A percentile compares a stretch with the other conserved stretches of the same genome.
phyloP scores from a whole-genome alignment of 164 flowering plant genomes.

The Vitis labrusca region DNA sequence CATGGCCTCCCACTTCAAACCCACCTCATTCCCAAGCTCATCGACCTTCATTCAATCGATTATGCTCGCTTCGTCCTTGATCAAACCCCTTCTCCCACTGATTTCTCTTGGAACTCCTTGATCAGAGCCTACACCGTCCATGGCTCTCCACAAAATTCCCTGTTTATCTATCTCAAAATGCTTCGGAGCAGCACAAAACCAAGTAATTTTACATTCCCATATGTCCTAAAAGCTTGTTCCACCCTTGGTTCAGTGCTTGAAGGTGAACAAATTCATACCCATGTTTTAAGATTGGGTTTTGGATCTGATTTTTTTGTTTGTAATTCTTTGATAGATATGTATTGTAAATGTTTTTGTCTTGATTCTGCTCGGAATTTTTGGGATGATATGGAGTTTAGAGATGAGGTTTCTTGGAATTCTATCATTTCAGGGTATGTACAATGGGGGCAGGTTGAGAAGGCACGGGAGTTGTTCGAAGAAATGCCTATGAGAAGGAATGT shows the following conservation, averaged over 20 bases:
- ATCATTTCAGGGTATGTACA: constrained; percentile 20
- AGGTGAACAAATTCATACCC: constrained; percentile 30
- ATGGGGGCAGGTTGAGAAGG: background rate
- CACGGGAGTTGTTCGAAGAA: background rate
- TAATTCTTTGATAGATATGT: constrained; percentile 27
- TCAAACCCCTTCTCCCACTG: constrained; percentile 22
- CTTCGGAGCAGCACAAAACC: constrained; percentile 7
- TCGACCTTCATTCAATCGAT: constrained; percentile 19
- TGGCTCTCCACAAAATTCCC: constrained; percentile 20
- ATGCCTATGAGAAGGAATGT: too few species aligned
- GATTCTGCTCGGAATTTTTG: constrained; percentile 18
- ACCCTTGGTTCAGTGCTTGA: background rate
- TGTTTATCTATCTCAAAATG: constrained; percentile 30
- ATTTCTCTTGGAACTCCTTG: constrained; percentile 29
- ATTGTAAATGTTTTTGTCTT: constrained; percentile 23
- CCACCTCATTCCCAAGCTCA: constrained; percentile 25
- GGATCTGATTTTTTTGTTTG: constrained; percentile 14
- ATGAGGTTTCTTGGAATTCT: constrained; percentile 36
- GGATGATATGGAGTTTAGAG: constrained; percentile 34
- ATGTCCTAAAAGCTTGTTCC: constrained; percentile 32
- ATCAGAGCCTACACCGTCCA: constrained; percentile 22
- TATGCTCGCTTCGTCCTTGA: constrained; percentile 26
- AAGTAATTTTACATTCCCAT: constrained; percentile 25
- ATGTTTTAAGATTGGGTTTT: constrained; percentile 11
- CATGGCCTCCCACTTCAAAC: constrained; percentile 19